Evolutionary conservation across 106 monocot species (phyloP), one percentile per base, ranked within the genome.

Genomic region (Allium fistulosum): DNA sequence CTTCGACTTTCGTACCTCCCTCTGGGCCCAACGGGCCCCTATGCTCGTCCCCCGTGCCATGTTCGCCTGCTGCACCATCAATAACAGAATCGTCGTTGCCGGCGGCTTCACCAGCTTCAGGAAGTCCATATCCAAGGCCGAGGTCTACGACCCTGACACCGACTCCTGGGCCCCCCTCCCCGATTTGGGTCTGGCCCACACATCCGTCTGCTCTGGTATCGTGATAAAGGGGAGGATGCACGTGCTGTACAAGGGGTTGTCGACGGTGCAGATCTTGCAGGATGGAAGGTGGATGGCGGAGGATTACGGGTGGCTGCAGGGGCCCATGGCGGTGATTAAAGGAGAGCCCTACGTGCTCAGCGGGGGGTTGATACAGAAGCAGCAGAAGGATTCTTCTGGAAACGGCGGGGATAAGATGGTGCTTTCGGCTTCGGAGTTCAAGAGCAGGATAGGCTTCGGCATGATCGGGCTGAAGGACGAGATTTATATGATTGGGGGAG

Each of bases 21-120:
- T 70, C 17, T 97, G 96, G 96, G 53, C 71, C 15, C 78, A 60
- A 26, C 48, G 77, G 46, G 85, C 88, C 17, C 70, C 78, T 1
- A 97, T 92, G 91, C 78, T 88, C 49, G 83, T 97, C 11, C 86
- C 81, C 13, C 85, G 96, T 10, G 88, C 96, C 7, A 88, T 92
- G 88, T 97, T 97, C 65, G 96, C 96, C 7, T 97, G 96, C 26
- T 91, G 88, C 75, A 75, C 86, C 1, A 11, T 97, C 12, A 84
- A 87, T 55, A 88, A 86, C 3, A 91, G 84, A 80, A 92, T 97
- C 8, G 52, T 97, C 56, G 96, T 92, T 1, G 92, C 96, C 6
- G 92, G 96, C 2, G 96, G 96, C 14, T 97, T 97, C 71, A 97
- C 96, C 8, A 92, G 86, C 66, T 84, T 82, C 78, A 72, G 92